A percentile compares a stretch with the other conserved stretches of the same genome.
These are phyloP conservation scores for Pestalotiopsis sp. DNA, from an alignment of 2,329 filamentous ascomycete species.

Conservation along the genomic window DNA sequence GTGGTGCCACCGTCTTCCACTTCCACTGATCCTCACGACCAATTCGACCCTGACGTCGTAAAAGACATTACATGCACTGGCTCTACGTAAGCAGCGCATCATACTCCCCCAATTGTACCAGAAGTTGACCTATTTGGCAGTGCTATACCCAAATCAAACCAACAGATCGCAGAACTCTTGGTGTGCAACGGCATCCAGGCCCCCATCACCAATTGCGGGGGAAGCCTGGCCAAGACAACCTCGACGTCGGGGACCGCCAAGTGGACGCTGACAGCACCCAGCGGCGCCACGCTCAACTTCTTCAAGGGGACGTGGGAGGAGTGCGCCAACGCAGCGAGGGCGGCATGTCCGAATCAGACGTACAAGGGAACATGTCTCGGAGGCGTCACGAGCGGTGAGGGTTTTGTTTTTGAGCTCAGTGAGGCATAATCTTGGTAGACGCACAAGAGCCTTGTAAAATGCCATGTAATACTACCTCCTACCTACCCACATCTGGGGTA, in stretches of 20 bases:
- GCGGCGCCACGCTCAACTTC: background rate
- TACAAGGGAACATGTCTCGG: background rate
- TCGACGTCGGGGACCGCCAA: background rate
- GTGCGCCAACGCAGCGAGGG: background rate
- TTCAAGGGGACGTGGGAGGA: background rate
- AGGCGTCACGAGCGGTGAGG: background rate
- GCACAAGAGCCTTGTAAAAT: too few species aligned
- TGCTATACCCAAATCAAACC: background rate
- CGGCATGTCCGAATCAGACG: background rate
- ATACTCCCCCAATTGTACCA: background rate
- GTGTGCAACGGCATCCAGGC: background rate
- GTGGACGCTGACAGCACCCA: background rate
- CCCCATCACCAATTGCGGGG: background rate
- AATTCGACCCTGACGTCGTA: background rate
- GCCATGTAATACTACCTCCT: too few species aligned
- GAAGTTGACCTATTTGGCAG: background rate
- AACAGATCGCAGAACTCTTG: background rate
- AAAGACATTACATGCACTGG: background rate
- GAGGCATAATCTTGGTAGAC: background rate
- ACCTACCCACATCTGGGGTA: too few species aligned
- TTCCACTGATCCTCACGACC: background rate
- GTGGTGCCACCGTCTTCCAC: background rate
- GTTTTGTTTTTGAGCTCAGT: background rate
- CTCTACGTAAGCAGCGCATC: background rate
- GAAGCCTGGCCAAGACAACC: background rate